Base-by-base conservation (phyloP, 768 basidiomycete genomes). In the Flagelloscypha sp. region DNA sequence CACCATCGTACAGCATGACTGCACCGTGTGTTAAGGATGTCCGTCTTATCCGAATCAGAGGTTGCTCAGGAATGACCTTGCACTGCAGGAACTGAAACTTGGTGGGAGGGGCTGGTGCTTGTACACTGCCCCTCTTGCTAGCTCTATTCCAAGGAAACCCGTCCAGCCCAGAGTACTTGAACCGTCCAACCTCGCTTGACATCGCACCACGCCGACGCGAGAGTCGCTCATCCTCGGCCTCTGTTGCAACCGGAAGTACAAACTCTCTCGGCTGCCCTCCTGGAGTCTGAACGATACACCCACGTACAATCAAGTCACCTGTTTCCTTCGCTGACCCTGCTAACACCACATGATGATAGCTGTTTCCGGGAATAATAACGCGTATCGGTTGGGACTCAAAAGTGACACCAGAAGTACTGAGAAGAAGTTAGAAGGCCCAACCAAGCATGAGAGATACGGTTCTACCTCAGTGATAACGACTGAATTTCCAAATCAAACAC, bases 1-100 rank as follows among this genome's bases (percentile, higher is more conserved):
- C 95, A 22, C 95, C 95, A 31, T 94, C 76, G 50, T 94, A 97
- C 33, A 98, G 63, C 88, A 95, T 94, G 17, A 97, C 63, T 1
- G 93, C 89, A 1, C 89, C 90, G 47, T 95, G 90, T 1, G 85
- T 93, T 15, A 95, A 61, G n/a, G 86, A 88, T 11, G 83, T 86
- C 51, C 86, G 67, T 37, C 86, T 72, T 53, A 99, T 82, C 42
- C 88, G 76, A 36, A 98, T 62, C 21, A 92, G 56, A 7, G 95
- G 95, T 50, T 92, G 87, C 48, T 88, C 81, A 2, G 83, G 79
- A 13, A 94, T 76, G 13, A 97, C 87, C 24, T 70, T 65, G 56
- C 83, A 93, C 50, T 92, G 78, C 48, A 93, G 53, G 50, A 84
- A 93, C 44, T 61, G 66, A 24, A 66, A 52, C n/a, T n/a, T n/a